These are phyloP conservation scores for Euphorbia pulcherrima DNA, from an alignment of 345 rosid species.

Conservation along the genomic window DNA sequence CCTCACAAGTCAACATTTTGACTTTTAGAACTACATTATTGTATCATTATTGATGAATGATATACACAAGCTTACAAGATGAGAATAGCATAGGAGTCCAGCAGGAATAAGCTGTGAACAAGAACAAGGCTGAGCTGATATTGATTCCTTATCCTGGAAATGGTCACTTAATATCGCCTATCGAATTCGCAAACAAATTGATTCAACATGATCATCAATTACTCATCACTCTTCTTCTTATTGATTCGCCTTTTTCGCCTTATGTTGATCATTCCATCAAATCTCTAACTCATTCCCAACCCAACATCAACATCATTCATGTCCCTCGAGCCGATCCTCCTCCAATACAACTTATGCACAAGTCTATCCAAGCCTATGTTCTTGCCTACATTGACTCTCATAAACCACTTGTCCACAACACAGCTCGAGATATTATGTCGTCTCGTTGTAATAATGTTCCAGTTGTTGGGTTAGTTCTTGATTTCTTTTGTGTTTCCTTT, in stretches of 20 bases:
- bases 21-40: too few relatives aligned
- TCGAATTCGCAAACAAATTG: conserved; percentile 46
- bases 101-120: too few relatives aligned
- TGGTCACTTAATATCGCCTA: conserved; percentile 45
- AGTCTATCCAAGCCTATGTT: conserved; percentile 18
- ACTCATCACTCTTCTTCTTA: conserved; percentile 28
- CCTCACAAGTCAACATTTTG: too few relatives aligned
- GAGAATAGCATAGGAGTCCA: too few relatives aligned
- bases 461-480: conserved; percentile 17
- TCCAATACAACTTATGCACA: conserved; percentile 19
- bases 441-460: neutral
- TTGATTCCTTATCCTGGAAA: conserved; percentile 29
- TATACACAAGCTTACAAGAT: too few relatives aligned
- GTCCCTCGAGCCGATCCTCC: conserved; percentile 31
- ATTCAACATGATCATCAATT: conserved; percentile 33
- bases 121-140: conserved; percentile 30
- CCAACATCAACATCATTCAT: conserved; percentile 28
- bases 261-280: conserved; percentile 9
- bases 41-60: too few relatives aligned
- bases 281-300: conserved; percentile 18
- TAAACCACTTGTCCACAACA: conserved; percentile 1
- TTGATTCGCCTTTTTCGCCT: conserved; percentile 7
- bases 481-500: conserved; percentile 17
- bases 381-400: neutral
- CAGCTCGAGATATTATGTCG: conserved; percentile 1